phyloP scores from a whole-genome alignment of 2,329 filamentous ascomycete species.

The Neofusicoccum sp. region DNA sequence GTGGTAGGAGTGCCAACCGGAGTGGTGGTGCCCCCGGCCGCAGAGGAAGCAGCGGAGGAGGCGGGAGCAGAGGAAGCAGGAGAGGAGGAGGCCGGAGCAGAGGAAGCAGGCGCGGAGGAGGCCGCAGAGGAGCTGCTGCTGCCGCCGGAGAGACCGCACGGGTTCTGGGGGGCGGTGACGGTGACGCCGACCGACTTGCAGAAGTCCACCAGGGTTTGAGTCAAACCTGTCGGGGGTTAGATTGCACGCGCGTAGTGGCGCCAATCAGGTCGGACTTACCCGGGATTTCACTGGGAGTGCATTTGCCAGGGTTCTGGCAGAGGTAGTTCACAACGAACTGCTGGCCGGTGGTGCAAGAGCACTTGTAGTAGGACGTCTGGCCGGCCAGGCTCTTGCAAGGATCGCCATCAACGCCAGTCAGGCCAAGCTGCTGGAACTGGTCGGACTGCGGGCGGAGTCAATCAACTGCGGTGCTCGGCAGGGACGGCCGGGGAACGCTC shows the following conservation, averaged over 20 bases:
- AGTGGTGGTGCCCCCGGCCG: neutral
- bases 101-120: neutral
- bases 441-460: neutral
- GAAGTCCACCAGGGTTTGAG: constrained; percentile 7
- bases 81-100: neutral
- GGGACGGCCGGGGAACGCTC: neutral
- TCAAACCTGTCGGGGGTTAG: neutral
- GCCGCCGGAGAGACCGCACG: constrained; percentile 1
- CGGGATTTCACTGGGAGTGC: constrained; percentile 5
- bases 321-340: constrained; percentile 9
- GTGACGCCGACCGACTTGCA: constrained; percentile 12
- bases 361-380: constrained; percentile 15
- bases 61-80: neutral
- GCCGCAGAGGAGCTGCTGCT: neutral
- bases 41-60: neutral
- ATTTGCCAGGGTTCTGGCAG: constrained; percentile 2
- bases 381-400: constrained; percentile 12
- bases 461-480: neutral
- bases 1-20: constrained; percentile 13
- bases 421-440: constrained; percentile 8
- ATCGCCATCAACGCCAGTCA: constrained; percentile 13
- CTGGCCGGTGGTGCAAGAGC: constrained; percentile 7
- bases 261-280: neutral
- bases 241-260: neutral
- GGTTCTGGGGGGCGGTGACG: constrained; percentile 4